These are phyloP conservation scores for Diplosphaera chodatii DNA, from an alignment of 139 green algal genomes.

Conservation along the genomic window DNA sequence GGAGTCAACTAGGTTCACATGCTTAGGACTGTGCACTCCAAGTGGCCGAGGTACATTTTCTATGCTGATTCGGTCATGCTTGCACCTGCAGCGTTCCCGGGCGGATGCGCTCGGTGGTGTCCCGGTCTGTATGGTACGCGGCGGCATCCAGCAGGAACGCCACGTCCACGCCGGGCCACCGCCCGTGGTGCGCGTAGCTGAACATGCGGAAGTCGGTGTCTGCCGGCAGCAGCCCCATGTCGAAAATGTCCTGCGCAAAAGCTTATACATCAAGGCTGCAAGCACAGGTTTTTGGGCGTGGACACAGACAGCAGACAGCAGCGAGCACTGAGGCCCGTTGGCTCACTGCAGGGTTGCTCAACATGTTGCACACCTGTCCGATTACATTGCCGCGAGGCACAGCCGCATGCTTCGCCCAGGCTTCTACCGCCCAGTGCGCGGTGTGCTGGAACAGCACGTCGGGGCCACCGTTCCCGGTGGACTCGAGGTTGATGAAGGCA, in stretches of 20 bases:
- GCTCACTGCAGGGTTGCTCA: too few relatives aligned
- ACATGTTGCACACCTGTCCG: conserved; percentile 30
- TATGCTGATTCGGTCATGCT: too few relatives aligned
- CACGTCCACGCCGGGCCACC: conserved; percentile 56
- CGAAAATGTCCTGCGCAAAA: conserved; percentile 45
- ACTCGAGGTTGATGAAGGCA: conserved; percentile 73
- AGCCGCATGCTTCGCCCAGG: conserved; percentile 33
- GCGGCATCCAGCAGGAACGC: conserved; percentile 52
- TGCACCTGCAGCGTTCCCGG: conserved; percentile 50
- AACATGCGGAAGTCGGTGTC: conserved; percentile 77
- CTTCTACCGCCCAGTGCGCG: conserved; percentile 37
- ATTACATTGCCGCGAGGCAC: conserved; percentile 44
- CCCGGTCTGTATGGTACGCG: conserved; percentile 54
- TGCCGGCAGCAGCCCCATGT: conserved; percentile 53
- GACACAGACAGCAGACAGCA: too few relatives aligned
- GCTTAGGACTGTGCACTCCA: too few relatives aligned
- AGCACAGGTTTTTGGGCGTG: too few relatives aligned
- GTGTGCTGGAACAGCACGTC: conserved; percentile 71
- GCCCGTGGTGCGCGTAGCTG: conserved; percentile 18
- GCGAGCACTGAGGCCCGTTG: too few relatives aligned
- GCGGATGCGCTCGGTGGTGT: conserved; percentile 35
- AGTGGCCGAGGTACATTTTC: too few relatives aligned
- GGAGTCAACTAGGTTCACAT: too few relatives aligned
- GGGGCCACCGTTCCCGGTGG: conserved; percentile 56
- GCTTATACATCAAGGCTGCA: not conserved